Evolutionary conservation across 345 rosid species (phyloP), one percentile per base, ranked within the genome.

Genomic region (Hevea brasiliensis): DNA sequence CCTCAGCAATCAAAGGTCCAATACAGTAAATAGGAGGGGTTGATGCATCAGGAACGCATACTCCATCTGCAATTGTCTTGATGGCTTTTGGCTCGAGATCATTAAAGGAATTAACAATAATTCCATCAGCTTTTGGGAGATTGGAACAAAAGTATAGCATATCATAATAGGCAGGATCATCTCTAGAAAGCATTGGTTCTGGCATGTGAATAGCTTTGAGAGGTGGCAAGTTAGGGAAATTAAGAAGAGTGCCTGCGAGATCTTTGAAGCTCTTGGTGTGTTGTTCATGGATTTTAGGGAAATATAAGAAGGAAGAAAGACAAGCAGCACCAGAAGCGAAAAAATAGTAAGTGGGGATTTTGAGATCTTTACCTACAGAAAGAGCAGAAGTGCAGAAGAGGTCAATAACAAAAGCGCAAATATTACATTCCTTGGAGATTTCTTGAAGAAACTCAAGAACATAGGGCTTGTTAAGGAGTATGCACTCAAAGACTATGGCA

Each of bases 21-120:
- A 82, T 62, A 75, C 55, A 73, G 57, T 82, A 79, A 27, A 74
- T 20, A 0, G 79, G 80, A 1, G 76, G 82, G 35, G 75, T 76
- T 61, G 7, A 8, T 20, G 60, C 65, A 32, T 54, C 32, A 2
- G 69, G 63, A 15, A 44, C 70, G 20, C 78, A 48, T 18, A 24
- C 12, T 2, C 77, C 84, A 8, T 29, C 48, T 1, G 12, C 63
- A 44, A 80, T 48, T n/a, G 40, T 63, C 27, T 41, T 57, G 29
- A 83, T 60, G n/a, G 82, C 80, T 44, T 55, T 58, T 29, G 84
- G 84, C 71, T 81, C 83, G 7, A 84, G 81, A 45, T 41, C 68
- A 14, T 74, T 48, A 29, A 79, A 84, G 2, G 81, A 70, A 79
- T 81, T 84, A 12, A 79, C 67, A 8, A 76, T 58, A 21, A 81